Conservation (phyloP, 169 alveolate genomes). For the Plasmodium vivax region DNA sequence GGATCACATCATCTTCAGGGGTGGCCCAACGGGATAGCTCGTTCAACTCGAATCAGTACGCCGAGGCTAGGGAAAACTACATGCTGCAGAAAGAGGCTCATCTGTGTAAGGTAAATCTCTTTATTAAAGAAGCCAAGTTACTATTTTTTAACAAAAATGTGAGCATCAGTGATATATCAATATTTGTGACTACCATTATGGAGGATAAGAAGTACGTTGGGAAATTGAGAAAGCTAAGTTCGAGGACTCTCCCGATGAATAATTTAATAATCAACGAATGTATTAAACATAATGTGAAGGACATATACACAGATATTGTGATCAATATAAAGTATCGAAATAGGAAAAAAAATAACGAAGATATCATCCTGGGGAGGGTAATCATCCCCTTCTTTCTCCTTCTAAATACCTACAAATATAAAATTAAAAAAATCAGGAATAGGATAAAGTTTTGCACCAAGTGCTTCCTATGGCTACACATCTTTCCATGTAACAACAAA, state of each 20-base stretch:
- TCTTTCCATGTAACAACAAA: slow-evolving; percentile 76
- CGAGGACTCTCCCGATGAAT: slow-evolving; percentile 53
- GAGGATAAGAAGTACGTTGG: slow-evolving; percentile 71
- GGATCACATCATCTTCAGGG: neutral
- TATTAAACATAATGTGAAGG: slow-evolving; percentile 47
- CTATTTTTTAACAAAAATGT: slow-evolving; percentile 48
- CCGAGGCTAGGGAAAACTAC: neutral
- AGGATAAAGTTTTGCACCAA: slow-evolving; percentile 56
- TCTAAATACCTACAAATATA: slow-evolving; percentile 52
- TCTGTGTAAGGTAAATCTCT: slow-evolving; percentile 43
- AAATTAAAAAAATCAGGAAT: slow-evolving; percentile 45
- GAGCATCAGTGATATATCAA: slow-evolving; percentile 27
- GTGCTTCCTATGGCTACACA: slow-evolving; percentile 69
- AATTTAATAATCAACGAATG: slow-evolving; percentile 60
- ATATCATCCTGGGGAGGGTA: slow-evolving; percentile 51
- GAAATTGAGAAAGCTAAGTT: slow-evolving; percentile 46
- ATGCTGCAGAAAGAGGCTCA: neutral
- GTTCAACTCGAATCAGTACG: slow-evolving; percentile 4
- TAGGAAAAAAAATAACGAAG: slow-evolving; percentile 47
- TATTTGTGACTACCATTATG: slow-evolving; percentile 48
- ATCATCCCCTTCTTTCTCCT: slow-evolving; percentile 63
- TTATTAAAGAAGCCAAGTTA: slow-evolving; percentile 57
- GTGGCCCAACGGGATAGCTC: slow-evolving; percentile 5
- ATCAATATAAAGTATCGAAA: slow-evolving; percentile 57
- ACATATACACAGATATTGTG: slow-evolving; percentile 36